Conservation (phyloP, 1,139 yeast genomes). For the Pichia inconspicua region DNA sequence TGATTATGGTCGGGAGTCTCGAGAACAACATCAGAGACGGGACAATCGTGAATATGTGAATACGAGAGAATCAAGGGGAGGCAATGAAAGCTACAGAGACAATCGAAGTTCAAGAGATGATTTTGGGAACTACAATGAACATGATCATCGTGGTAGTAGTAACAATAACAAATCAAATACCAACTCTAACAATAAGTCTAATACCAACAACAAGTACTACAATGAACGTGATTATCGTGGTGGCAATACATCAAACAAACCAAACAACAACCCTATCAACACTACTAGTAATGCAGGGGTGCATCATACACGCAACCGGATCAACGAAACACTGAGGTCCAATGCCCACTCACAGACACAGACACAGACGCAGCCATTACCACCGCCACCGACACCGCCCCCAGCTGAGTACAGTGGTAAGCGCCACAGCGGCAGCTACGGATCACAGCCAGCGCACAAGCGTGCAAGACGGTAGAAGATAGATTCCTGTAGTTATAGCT, state of each 20-base stretch:
- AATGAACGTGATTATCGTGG: background rate
- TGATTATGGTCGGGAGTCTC: background rate
- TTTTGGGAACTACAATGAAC: background rate
- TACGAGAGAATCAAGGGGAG: background rate
- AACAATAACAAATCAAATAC: background rate
- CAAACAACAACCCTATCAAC: background rate
- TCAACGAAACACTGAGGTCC: background rate
- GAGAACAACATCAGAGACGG: background rate
- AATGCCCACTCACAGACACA: background rate
- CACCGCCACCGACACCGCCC: constrained; percentile 15
- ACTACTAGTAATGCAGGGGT: background rate
- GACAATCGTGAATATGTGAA: background rate
- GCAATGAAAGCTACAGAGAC: background rate
- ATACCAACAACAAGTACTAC: background rate
- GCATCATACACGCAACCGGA: background rate
- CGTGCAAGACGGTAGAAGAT: constrained; percentile 1
- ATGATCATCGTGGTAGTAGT: background rate
- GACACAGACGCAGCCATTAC: constrained; percentile 6
- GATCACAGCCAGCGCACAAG: background rate
- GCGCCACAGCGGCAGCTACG: constrained; percentile 16
- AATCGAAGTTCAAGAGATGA: background rate
- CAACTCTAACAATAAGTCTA: background rate
- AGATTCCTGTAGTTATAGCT: too few species aligned
- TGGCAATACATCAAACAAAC: background rate
- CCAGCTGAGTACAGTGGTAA: constrained; percentile 2